Conservation (phyloP, 352 stramenopile species). For the Phytophthora meadii region DNA sequence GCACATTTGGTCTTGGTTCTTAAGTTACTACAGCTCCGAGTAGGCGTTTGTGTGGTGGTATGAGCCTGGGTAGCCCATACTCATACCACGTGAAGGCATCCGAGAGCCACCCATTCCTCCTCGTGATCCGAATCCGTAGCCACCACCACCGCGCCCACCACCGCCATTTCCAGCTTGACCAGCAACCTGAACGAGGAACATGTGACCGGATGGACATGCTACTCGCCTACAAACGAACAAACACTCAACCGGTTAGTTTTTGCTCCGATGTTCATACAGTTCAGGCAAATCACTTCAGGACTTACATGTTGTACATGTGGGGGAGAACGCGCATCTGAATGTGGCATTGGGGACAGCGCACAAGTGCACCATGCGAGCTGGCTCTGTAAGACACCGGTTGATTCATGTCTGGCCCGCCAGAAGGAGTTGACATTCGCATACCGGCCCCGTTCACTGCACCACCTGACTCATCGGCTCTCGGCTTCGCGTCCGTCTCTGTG, state of each 20-base stretch:
- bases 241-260: conserved; percentile 12
- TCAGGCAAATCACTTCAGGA: conserved; percentile 9
- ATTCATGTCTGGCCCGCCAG: conserved; percentile 27
- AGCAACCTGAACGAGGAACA: conserved; percentile 88
- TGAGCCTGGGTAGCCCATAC: conserved; percentile 57
- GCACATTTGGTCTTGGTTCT: conserved; percentile 26
- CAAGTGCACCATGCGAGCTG: conserved; percentile 83
- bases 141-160: conserved; percentile 18
- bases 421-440: conserved; percentile 37
- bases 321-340: conserved; percentile 89
- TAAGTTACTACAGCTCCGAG: conserved; percentile 59
- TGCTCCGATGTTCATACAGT: background rate
- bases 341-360: conserved; percentile 85
- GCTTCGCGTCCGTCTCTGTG: conserved; percentile 73
- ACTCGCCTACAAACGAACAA: conserved; percentile 55
- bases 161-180: conserved; percentile 38
- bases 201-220: conserved; percentile 83
- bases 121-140: conserved; percentile 37
- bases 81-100: conserved; percentile 44
- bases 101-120: conserved; percentile 26
- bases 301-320: conserved; percentile 92
- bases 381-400: conserved; percentile 78
- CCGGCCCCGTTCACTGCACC: conserved; percentile 3
- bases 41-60: conserved; percentile 67
- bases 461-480: conserved; percentile 49